Evolutionary conservation across 257 asterid species (phyloP).

Genomic region (Petrea volubilis): DNA sequence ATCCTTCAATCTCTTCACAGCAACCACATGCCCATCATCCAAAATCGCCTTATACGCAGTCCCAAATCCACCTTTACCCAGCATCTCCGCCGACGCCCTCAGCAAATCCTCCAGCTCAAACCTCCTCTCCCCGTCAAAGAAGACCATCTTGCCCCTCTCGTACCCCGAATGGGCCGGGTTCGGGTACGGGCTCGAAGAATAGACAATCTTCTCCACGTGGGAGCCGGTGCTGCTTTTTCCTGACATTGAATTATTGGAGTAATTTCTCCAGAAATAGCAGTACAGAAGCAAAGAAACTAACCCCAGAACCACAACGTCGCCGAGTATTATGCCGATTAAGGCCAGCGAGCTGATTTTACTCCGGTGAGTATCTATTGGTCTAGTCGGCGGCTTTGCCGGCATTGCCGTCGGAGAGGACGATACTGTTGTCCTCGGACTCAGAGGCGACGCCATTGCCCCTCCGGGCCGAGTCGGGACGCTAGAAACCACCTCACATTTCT

Average conservation of each 20-base stretch:
- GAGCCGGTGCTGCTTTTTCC: constrained; percentile 33
- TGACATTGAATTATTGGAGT: constrained; percentile 22
- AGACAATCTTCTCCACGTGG: constrained; percentile 53
- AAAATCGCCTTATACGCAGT: constrained; percentile 84
- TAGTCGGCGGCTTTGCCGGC: constrained; percentile 39
- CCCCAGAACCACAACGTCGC: constrained; percentile 57
- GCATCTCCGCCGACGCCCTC: constrained; percentile 93
- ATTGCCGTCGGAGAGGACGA: constrained; percentile 59
- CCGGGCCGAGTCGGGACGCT: constrained; percentile 51
- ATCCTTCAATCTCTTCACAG: constrained; percentile 85
- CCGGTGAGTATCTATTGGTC: constrained; percentile 24
- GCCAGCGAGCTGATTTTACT: constrained; percentile 56
- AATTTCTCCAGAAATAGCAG: constrained; percentile 60
- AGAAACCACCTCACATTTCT: constrained; percentile 34
- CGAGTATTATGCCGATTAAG: constrained; percentile 63
- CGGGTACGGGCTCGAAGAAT: constrained; percentile 79
- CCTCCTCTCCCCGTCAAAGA: constrained; percentile 73
- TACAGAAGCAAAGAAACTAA: constrained; percentile 58
- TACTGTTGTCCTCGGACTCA: constrained; percentile 39
- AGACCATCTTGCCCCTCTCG: constrained; percentile 76
- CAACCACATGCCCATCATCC: constrained; percentile 84
- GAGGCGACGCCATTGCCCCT: constrained; percentile 58
- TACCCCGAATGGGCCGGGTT: constrained; percentile 38
- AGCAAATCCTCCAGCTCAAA: constrained; percentile 88
- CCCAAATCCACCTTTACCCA: constrained; percentile 89